Conservation (phyloP, 2,329 filamentous ascomycete genomes). For the Catunica adiposa region DNA sequence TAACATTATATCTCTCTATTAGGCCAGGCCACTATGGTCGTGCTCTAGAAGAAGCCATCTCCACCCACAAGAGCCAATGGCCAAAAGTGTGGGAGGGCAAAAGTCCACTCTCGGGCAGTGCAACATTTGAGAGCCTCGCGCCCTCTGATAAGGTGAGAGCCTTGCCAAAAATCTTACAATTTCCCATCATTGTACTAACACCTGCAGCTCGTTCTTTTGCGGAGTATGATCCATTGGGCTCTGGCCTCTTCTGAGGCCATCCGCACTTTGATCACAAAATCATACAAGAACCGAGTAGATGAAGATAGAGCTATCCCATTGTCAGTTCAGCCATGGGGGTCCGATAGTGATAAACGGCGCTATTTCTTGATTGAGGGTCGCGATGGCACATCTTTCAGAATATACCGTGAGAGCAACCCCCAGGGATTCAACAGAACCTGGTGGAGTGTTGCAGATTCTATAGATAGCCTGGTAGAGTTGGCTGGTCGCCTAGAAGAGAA, state of each 20-base stretch:
- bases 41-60: constrained; percentile 83
- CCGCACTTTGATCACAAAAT: constrained; percentile 65
- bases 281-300: constrained; percentile 75
- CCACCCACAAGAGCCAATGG: constrained; percentile 78
- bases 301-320: constrained; percentile 67
- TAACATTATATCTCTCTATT: constrained; percentile 16
- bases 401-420: constrained; percentile 87
- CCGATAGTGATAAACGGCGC: constrained; percentile 74
- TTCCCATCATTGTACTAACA: background rate
- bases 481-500: constrained; percentile 58
- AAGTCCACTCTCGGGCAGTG: constrained; percentile 67
- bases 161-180: background rate
- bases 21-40: constrained; percentile 86
- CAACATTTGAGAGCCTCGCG: constrained; percentile 67
- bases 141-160: constrained; percentile 59
- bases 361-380: constrained; percentile 90
- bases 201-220: constrained; percentile 63
- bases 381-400: constrained; percentile 82
- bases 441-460: constrained; percentile 83
- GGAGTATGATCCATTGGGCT: constrained; percentile 73
- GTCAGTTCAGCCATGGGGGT: constrained; percentile 80
- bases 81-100: constrained; percentile 63
- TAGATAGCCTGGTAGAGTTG: constrained; percentile 65
- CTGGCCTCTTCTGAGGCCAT: constrained; percentile 75
- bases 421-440: constrained; percentile 61